A percentile compares a stretch with the other conserved stretches of the same genome.
Evolutionary conservation across 1,139 yeast genomes (phyloP).

Genomic region (Suzukiozyma palmioleophila): DNA sequence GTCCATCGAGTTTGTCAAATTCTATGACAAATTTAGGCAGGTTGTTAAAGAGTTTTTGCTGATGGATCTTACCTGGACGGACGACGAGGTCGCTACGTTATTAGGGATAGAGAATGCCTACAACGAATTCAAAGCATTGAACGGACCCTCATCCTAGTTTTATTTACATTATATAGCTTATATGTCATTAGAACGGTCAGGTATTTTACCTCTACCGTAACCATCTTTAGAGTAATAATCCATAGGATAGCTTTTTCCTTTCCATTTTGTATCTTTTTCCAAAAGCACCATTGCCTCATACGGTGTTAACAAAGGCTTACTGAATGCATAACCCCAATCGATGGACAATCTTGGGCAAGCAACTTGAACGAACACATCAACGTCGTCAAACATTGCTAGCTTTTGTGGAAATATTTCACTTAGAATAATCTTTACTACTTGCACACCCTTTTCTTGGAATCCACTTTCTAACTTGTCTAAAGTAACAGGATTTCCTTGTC

Average conservation of each 20-base stretch:
- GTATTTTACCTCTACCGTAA: slow-evolving; percentile 83
- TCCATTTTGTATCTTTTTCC: slow-evolving; percentile 68
- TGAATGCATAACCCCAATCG: slow-evolving; percentile 98
- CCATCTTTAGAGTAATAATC: slow-evolving; percentile 90
- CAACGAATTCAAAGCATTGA: slow-evolving; percentile 3
- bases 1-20: slow-evolving; percentile 45
- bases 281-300: slow-evolving; percentile 94
- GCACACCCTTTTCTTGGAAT: slow-evolving; percentile 51
- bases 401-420: slow-evolving; percentile 94
- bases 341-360: slow-evolving; percentile 96
- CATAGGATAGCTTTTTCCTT: slow-evolving; percentile 77
- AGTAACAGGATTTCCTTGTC: slow-evolving; percentile 89
- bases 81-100: slow-evolving; percentile 57
- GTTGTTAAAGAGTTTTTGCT: slow-evolving; percentile 40
- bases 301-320: slow-evolving; percentile 88
- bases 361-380: slow-evolving; percentile 94
- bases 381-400: slow-evolving; percentile 87
- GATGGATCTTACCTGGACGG: slow-evolving; percentile 48
- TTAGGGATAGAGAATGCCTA: slow-evolving; percentile 51
- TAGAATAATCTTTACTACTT: slow-evolving; percentile 75
- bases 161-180: neutral
- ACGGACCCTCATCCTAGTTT: neutral
- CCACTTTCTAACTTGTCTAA: slow-evolving; percentile 57
- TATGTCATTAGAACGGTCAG: slow-evolving; percentile 24
- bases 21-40: slow-evolving; percentile 47